Base-by-base conservation (phyloP, 2,329 filamentous ascomycete species). In the Tolypocladium paradoxum region DNA sequence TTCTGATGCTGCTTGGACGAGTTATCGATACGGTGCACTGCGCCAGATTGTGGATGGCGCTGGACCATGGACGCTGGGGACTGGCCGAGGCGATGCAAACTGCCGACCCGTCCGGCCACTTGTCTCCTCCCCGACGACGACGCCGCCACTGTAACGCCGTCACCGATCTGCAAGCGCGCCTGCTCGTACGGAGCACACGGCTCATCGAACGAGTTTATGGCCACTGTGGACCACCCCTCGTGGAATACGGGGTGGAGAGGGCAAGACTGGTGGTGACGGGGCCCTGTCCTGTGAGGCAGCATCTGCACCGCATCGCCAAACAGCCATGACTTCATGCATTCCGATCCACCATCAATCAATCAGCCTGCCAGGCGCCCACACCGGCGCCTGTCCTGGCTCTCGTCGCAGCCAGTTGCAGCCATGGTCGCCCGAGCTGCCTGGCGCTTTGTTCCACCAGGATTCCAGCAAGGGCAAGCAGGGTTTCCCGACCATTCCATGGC, bases 321-420 rank as follows among this genome's bases (percentile, higher is more conserved):
- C 43, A 24, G 20, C 24, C 57, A 65, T 65, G 64, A 65, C 64
- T 66, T 69, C 57, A 67, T 69, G 64, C 66, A 68, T 66, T 66
- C 62, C 63, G 58, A 58, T 59, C 58, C 49, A 49, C 52, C 50
- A 37, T 37, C n/a, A n/a, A n/a, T n/a, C n/a, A n/a, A n/a, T n/a
- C 49, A 53, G 29, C 35, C 36, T 29, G 43, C n/a, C 29, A 20
- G 27, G 16, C 24, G 43, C 36, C 2, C 22, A 29, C 43, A 4
- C 48, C 20, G 22, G 34, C 48, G 48, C 47, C 47, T 37, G 40
- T 29, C 33, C 18, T 29, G 34, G 14, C 40, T 27, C 40, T 18
- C 29, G 40, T 29, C 22, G 40, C 40, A n/a, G 40, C 11, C 40
- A 20, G 27, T 46, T 6, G 43, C 8, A 29, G 27, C 43, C 11